Base-by-base conservation (phyloP, 768 basidiomycete genomes). In the Termitomyces sp. region DNA sequence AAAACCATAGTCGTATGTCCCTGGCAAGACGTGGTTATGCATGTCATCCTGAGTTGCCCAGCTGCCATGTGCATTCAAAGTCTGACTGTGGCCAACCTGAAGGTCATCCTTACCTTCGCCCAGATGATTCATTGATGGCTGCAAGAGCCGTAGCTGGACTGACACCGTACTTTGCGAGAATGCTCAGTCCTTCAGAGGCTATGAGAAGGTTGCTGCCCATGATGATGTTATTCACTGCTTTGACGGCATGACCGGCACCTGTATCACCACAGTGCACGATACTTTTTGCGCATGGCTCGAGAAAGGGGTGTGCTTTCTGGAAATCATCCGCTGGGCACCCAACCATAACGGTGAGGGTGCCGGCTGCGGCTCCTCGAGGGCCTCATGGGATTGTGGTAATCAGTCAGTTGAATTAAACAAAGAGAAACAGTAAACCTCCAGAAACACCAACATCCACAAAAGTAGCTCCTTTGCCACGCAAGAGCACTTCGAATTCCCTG, bases 201-300 rank as follows among this genome's bases (percentile, higher is more conserved):
- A 39, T 44, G 4, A 55, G 6, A 13, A 63, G 51, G 39, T 63
- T 63, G 18, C 57, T 55, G 3, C 57, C 62, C 54, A 63, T 49
- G 36, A 63, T 48, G 46, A 59, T 59, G 35, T 63, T 63, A 38
- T 63, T 63, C 40, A 63, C 38, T 18, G 58, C 62, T 33, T 63
- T 63, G 2, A 63, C 62, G 3, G 62, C 62, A 22, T 63, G 62
- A 12, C 62, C 62, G 18, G 58, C 39, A 36, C 62, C 62, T 7
- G 62, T 50, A 20, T 63, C 55, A 13, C 62, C 62, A 32, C 62
- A 63, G 15, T 51, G 54, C 9, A 63, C 42, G 54, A 56, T 49
- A 33, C 33, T 39, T 45, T 40, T 56, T 3, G 62, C 54, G n/a
- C 39, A 48, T 33, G 45, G 20, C 8, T 24, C 13, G 11, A 63